Conservation (phyloP, 805 yeast species). For the Candida nemodendra region DNA sequence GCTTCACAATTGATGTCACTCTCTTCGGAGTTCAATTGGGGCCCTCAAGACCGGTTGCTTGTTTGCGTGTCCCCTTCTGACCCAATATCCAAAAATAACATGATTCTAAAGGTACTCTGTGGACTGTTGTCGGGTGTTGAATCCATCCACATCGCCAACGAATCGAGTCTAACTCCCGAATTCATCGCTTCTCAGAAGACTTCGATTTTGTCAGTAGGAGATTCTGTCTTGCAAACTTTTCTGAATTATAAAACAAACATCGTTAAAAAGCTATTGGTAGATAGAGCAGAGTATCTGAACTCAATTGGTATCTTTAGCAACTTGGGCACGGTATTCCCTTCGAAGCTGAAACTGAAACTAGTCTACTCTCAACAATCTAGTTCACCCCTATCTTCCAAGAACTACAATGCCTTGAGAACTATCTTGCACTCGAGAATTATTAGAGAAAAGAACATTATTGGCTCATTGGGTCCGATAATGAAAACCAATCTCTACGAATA, state of each 20-base stretch:
- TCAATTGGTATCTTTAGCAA: conserved; percentile 49
- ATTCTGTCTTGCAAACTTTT: conserved; percentile 24
- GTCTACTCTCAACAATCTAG: conserved; percentile 35
- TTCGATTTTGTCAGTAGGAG: conserved; percentile 32
- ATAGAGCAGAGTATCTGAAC: conserved; percentile 41
- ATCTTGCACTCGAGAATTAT: conserved; percentile 50
- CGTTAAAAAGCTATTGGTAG: conserved; percentile 27
- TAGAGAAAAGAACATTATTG: conserved; percentile 44
- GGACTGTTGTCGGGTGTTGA: conserved; percentile 37
- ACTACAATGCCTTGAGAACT: conserved; percentile 42
- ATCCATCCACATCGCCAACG: conserved; percentile 22
- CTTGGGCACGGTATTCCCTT: conserved; percentile 27
- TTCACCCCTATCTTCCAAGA: conserved; percentile 16
- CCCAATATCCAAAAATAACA: conserved; percentile 19
- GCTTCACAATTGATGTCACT: conserved; percentile 36
- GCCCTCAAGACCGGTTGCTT: conserved; percentile 23
- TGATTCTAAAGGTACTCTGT: conserved; percentile 39
- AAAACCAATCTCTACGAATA: conserved; percentile 63
- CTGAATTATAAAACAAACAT: conserved; percentile 20
- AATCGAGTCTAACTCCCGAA: conserved; percentile 19
- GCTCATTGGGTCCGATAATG: conserved; percentile 56
- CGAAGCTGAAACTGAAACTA: conserved; percentile 39
- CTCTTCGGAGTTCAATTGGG: conserved; percentile 29
- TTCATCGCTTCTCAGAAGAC: conserved; percentile 22
- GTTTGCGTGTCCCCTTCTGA: conserved; percentile 15